phyloP scores from a whole-genome alignment of 306 rosid genomes.

The Ammopiptanthus mongolicus region DNA sequence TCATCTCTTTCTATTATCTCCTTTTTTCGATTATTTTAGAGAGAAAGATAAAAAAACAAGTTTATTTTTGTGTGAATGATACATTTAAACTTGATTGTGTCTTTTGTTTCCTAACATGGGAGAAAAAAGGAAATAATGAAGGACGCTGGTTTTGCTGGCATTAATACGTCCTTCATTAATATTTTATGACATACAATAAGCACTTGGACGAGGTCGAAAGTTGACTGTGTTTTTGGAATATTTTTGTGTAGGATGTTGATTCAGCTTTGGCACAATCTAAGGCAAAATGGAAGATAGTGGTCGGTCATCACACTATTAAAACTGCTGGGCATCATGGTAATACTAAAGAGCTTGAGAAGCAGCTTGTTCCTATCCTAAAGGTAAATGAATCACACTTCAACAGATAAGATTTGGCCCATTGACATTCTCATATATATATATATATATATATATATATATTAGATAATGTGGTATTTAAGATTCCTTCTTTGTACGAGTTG shows the following conservation, averaged over 20 bases:
- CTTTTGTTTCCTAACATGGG: no score
- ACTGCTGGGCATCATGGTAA: conserved; percentile 68
- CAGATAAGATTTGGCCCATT: not conserved
- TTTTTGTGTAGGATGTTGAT: conserved; percentile 40
- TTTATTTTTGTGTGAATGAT: no score
- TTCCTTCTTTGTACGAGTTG: not conserved
- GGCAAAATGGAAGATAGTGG: conserved; percentile 81
- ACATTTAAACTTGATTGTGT: no score
- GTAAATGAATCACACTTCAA: conserved; percentile 26
- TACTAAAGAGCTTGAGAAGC: conserved; percentile 49
- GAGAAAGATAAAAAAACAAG: no score
- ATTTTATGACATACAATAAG: no score
- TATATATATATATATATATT: no score
- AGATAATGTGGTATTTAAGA: not conserved
- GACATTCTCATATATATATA: not conserved
- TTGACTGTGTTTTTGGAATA: not conserved
- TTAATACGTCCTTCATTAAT: no score
- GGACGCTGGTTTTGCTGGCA: no score
- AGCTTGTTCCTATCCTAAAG: conserved; percentile 66
- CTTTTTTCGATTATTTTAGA: no score
- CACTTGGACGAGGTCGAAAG: not conserved
- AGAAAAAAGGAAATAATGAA: no score
- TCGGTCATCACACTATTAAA: conserved; percentile 77
- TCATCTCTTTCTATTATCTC: no score
- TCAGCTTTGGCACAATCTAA: conserved; percentile 45